These are phyloP conservation scores for Hericium coralloides DNA, from an alignment of 768 basidiomycete species.

Conservation along the genomic window DNA sequence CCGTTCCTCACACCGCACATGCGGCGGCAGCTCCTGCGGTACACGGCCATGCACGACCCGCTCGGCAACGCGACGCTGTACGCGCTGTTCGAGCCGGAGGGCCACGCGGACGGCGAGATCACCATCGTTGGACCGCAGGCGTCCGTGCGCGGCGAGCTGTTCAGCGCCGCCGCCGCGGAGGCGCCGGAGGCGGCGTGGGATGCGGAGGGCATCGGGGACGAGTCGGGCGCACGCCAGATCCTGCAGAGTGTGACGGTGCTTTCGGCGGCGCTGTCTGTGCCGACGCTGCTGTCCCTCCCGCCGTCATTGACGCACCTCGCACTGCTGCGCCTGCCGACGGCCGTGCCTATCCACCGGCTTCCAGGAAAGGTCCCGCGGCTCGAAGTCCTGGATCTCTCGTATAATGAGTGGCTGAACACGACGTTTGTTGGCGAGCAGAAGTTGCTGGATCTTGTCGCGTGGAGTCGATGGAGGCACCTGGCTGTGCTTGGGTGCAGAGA, in stretches of 20 bases:
- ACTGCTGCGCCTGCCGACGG: slow-evolving; percentile 40
- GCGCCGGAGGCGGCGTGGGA: slow-evolving; percentile 6
- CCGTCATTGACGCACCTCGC: slow-evolving; percentile 57
- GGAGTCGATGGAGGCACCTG: slow-evolving; percentile 47
- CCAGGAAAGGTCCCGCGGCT: slow-evolving; percentile 55
- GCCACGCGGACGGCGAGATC: slow-evolving; percentile 55
- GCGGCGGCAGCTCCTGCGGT: slow-evolving; percentile 47
- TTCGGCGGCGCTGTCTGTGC: slow-evolving; percentile 34
- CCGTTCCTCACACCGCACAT: slow-evolving; percentile 49
- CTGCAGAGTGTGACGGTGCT: slow-evolving; percentile 39
- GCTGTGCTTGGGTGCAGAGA: slow-evolving; percentile 47
- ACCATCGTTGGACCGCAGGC: slow-evolving; percentile 51
- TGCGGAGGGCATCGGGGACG: slow-evolving; percentile 1
- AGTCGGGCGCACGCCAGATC: background rate
- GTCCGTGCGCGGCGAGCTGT: slow-evolving; percentile 33
- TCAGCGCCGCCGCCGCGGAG: slow-evolving; percentile 15
- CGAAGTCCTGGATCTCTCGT: slow-evolving; percentile 57
- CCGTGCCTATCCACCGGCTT: slow-evolving; percentile 46
- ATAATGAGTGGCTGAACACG: slow-evolving; percentile 40
- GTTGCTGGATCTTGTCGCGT: slow-evolving; percentile 43
- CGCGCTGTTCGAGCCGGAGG: slow-evolving; percentile 38
- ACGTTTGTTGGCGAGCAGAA: slow-evolving; percentile 22
- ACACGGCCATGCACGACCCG: slow-evolving; percentile 49
- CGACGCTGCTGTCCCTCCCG: slow-evolving; percentile 44
- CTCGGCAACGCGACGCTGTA: slow-evolving; percentile 41